Conservation (phyloP, 192 early-diverging fungal genomes). For the Coemansia sp. region DNA sequence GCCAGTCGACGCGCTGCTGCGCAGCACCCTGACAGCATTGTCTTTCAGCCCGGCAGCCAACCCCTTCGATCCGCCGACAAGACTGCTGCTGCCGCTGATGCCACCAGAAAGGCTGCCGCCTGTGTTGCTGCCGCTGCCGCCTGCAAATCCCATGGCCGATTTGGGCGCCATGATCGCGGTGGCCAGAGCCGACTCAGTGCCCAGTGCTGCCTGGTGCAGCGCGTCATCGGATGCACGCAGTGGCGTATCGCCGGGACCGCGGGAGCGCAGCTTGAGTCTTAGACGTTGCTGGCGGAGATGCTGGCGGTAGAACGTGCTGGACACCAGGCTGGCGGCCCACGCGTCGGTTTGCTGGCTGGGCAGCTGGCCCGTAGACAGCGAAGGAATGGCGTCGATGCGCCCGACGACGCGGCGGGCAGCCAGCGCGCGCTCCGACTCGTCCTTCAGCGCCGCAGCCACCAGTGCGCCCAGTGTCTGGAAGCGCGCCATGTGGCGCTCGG, state of each 20-base stretch:
- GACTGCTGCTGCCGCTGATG: conserved; percentile 21
- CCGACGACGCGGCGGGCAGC: conserved; percentile 32
- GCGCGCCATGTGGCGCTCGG: conserved; percentile 28
- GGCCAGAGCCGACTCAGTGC: neutral
- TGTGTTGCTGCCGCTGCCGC: neutral
- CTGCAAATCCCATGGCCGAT: neutral
- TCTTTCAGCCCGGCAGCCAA: conserved; percentile 50
- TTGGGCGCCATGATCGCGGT: neutral
- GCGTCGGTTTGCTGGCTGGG: conserved; percentile 47
- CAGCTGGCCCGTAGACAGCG: conserved; percentile 44
- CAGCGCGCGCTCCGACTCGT: conserved; percentile 9
- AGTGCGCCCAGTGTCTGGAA: conserved; percentile 41
- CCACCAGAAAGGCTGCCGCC: neutral
- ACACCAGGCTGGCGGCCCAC: conserved; percentile 44
- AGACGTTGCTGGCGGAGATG: conserved; percentile 26
- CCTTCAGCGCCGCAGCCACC: conserved; percentile 27
- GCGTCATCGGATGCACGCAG: neutral
- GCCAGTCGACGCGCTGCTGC: conserved; percentile 50
- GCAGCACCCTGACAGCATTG: conserved; percentile 42
- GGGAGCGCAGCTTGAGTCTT: conserved; percentile 7
- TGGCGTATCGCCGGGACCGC: neutral
- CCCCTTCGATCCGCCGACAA: conserved; percentile 21
- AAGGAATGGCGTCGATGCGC: conserved; percentile 47
- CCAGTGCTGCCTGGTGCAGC: neutral
- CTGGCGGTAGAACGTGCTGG: conserved; percentile 38